A percentile compares a stretch with the other conserved stretches of the same genome.
Conservation (phyloP, 345 rosid genomes). For the Salix suchowensis region DNA sequence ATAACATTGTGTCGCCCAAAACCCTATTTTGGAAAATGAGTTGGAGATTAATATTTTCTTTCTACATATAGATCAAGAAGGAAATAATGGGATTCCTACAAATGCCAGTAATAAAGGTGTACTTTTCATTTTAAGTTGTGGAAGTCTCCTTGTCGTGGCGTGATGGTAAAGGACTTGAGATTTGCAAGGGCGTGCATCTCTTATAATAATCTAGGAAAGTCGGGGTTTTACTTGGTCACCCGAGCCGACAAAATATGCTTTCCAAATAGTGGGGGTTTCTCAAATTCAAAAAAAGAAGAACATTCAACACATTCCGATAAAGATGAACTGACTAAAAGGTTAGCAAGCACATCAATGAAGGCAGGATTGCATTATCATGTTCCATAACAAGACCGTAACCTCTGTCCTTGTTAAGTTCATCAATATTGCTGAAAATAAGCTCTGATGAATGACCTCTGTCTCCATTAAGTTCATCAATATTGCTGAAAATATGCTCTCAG, state of each 20-base stretch:
- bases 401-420: neutral
- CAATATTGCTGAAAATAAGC: neutral
- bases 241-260: accelerated
- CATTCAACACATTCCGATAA: neutral
- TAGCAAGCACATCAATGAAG: neutral
- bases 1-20: neutral
- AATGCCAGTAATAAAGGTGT: neutral
- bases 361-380: neutral
- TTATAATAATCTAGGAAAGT: too few species aligned
- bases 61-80: neutral
- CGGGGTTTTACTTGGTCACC: too few species aligned
- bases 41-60: neutral
- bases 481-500: too few species aligned
- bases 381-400: neutral
- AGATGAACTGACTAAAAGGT: neutral
- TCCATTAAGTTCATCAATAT: neutral
- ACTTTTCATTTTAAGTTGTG: neutral
- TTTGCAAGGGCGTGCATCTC: too few species aligned
- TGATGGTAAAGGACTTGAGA: too few species aligned
- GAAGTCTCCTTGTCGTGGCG: accelerated
- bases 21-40: neutral
- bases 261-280: too few species aligned
- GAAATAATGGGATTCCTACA: neutral
- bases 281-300: too few species aligned
- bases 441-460: neutral